Base-by-base conservation (phyloP, 176 grass and related monocot species). In the Oryza officinalis region DNA sequence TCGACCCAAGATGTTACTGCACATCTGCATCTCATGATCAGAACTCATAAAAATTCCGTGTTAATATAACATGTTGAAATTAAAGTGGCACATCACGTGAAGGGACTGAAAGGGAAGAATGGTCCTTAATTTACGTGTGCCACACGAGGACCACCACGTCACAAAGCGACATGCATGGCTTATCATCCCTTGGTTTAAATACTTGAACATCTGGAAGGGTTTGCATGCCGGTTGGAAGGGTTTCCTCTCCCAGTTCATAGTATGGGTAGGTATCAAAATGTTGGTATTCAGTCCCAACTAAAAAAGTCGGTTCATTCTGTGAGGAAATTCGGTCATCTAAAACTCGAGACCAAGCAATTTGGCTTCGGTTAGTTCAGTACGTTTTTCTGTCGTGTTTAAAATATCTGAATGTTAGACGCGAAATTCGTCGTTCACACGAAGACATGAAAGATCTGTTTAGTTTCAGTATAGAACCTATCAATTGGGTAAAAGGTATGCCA, bases 21-120 rank as follows among this genome's bases (percentile, higher is more conserved):
- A 33, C 69, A 25, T 69, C 37, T 64, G 64, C 40, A 10, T 30
- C 3, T 69, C 35, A 31, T 17, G 30, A 66, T 7, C 49, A 26
- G 38, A 14, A 7, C 12, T 40, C 66, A 72, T 78, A 83, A 77
- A 82, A 1, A 77, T 15, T 5, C 72, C 63, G 4, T 30, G 64
- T n/a, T 28, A 60, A 38, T 15, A 13, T 67, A 46, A 65, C 38
- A 70, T 44, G 64, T 33, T 37, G 69, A 31, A 74, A 54, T 8
- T 11, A 57, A 20, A 45, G 74, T 64, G 80, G 80, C 13, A 54
- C 57, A 66, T 83, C 86, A 88, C 74, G 75, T 83, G 85, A 87
- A 6, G 18, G 63, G 12, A 10, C 35, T 76, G 85, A 87, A 69
- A 60, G 85, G 25, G 74, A 60, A 23, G 61, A 35, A 68, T 74